Conservation (phyloP, 345 rosid species). For the Camelina laxa region DNA sequence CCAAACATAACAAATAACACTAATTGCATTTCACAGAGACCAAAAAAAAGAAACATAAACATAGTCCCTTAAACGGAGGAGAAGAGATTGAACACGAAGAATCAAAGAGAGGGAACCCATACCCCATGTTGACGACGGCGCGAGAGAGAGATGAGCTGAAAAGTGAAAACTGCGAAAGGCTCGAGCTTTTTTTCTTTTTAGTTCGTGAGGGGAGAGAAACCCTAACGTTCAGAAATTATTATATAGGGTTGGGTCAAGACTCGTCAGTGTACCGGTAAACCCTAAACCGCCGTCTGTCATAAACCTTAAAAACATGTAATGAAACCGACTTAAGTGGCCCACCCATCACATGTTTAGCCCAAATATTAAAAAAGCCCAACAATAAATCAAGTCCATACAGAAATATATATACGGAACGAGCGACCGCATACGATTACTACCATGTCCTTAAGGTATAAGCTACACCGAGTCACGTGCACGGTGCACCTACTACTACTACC, state of each 20-base stretch:
- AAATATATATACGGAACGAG: background rate
- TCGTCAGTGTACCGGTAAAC: background rate
- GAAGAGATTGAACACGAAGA: background rate
- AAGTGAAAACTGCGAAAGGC: slow-evolving; percentile 16
- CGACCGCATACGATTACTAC: background rate
- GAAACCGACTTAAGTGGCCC: background rate
- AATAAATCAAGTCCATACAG: no score
- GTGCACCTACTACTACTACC: slow-evolving; percentile 45
- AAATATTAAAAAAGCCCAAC: background rate
- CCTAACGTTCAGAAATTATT: slow-evolving; percentile 2
- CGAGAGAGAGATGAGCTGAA: slow-evolving; percentile 17
- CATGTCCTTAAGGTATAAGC: background rate
- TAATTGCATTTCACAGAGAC: background rate
- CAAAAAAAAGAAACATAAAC: background rate
- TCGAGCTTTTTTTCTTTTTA: slow-evolving; percentile 5
- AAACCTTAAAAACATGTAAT: no score
- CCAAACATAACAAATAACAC: background rate
- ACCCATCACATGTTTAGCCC: background rate
- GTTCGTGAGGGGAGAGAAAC: slow-evolving; percentile 14
- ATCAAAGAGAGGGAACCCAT: background rate
- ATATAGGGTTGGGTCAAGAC: slow-evolving; percentile 1
- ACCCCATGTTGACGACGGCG: slow-evolving; percentile 48
- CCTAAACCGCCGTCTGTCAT: slow-evolving; percentile 19
- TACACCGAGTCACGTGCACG: slow-evolving; percentile 53
- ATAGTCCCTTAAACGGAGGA: background rate